Evolutionary conservation across 345 rosid species (phyloP), one percentile per base, ranked within the genome.

Genomic region (Fremontodendron californicum): DNA sequence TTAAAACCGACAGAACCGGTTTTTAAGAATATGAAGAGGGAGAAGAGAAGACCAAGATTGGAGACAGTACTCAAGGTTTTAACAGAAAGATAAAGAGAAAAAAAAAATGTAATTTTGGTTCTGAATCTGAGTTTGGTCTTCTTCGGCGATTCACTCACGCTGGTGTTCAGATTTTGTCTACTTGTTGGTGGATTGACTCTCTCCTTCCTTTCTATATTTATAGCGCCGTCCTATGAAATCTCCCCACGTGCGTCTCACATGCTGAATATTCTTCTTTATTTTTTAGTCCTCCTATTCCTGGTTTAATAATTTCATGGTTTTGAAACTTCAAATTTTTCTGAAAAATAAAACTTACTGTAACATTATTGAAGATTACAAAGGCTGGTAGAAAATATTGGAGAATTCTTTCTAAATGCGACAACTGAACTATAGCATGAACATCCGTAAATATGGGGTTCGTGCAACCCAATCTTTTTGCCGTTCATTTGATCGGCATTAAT

Each of bases 181-280:
- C 55, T 66, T 48, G 46, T 18, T 21, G 45, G 35, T 27, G 42
- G 78, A 49, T 71, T 70, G 78, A 69, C 78, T 63, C 51, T 1
- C 49, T 78, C 66, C 58, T 69, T 29, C 74, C 16, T 33, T 35
- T 2, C 42, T 25, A 3, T 0, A 71, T 81, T 75, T 71, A 85
- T 54, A 76, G 81, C 82, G 83, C 84, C 84, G 79, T 31, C 86
- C 82, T 25, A 2, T 10, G 29, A 8, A 45, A 25, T 27, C 0
- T 4, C 9, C 0, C 40, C 76, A 49, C 80, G 68, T 78, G 88
- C 77, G 19, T 3, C 19, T 67, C 85, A 85, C 86, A 71, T 79
- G 88, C 58, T 7, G 9, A 60, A 60, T 60, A 29, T 60, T 60
- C 16, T 12, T 5, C 8, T 8, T 23, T n/a, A n/a, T n/a, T n/a